Percentiles rank a stretch among this genome's conserved stretches.
Conservation (phyloP, 805 yeast species). For the Yarrowia yakushimensis region DNA sequence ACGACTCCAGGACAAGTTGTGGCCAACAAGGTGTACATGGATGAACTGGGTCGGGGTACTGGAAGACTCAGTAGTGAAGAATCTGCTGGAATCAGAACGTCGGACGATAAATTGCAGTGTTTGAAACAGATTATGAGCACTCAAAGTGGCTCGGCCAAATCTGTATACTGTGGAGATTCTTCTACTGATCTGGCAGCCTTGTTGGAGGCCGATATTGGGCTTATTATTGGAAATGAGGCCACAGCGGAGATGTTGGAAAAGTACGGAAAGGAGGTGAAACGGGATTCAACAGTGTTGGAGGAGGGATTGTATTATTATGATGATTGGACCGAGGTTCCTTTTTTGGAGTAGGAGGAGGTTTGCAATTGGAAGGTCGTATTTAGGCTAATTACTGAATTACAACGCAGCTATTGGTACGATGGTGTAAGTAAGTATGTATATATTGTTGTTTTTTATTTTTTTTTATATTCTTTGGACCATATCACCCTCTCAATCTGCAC, state of each 20-base stretch:
- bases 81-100: slow-evolving; percentile 46
- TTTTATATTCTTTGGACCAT: no score
- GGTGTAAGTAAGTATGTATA: no score
- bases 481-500: no score
- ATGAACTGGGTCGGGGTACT: slow-evolving; percentile 33
- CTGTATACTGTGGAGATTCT: slow-evolving; percentile 59
- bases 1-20: slow-evolving; percentile 35
- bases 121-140: slow-evolving; percentile 30
- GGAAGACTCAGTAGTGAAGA: slow-evolving; percentile 32
- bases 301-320: neutral
- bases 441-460: no score
- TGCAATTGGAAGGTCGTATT: no score
- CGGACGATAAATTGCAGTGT: slow-evolving; percentile 47
- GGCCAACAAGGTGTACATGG: slow-evolving; percentile 49
- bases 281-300: neutral
- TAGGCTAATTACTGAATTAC: no score
- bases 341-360: no score
- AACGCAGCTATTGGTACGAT: no score
- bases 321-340: slow-evolving; percentile 19
- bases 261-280: neutral
- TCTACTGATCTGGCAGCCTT: slow-evolving; percentile 55
- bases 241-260: neutral
- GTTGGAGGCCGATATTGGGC: slow-evolving; percentile 46
- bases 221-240: slow-evolving; percentile 39
- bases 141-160: slow-evolving; percentile 25